phyloP scores from a whole-genome alignment of 139 green algal species.

The Chlamydomonas eustigma region DNA sequence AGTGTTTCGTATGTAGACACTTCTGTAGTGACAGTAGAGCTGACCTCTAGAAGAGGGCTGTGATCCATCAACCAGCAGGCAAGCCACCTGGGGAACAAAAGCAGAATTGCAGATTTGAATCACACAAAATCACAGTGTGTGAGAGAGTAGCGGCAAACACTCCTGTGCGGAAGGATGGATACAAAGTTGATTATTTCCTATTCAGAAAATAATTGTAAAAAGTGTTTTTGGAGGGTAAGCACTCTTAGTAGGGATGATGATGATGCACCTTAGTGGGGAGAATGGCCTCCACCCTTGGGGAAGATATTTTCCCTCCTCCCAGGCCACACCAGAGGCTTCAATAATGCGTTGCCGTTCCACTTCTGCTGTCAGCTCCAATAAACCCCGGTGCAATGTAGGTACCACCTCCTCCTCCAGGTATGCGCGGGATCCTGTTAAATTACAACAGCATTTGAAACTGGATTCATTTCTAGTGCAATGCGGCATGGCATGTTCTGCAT shows the following conservation, averaged over 20 bases:
- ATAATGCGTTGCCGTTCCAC: slow-evolving; percentile 16
- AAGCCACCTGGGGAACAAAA: slow-evolving; percentile 32
- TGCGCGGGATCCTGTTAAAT: neutral
- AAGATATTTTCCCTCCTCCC: slow-evolving; percentile 27
- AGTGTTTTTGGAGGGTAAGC: too few relatives aligned
- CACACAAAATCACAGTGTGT: too few relatives aligned
- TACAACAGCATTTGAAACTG: too few relatives aligned
- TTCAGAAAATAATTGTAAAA: too few relatives aligned
- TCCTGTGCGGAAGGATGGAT: too few relatives aligned
- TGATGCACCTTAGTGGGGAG: slow-evolving; percentile 20
- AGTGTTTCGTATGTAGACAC: too few relatives aligned
- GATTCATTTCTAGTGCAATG: too few relatives aligned
- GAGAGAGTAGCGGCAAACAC: too few relatives aligned
- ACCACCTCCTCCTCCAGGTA: neutral
- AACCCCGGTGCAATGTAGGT: neutral
- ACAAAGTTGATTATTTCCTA: too few relatives aligned
- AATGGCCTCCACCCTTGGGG: slow-evolving; percentile 31
- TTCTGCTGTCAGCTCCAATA: slow-evolving; percentile 22
- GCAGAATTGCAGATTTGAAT: too few relatives aligned
- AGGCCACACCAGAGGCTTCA: slow-evolving; percentile 15
- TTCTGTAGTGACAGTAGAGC: neutral
- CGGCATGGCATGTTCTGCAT: too few relatives aligned
- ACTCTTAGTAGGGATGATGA: too few relatives aligned
- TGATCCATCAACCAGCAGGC: slow-evolving; percentile 20
- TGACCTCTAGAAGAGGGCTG: neutral